These are phyloP conservation scores for Globisporangium emineosum DNA, from an alignment of 352 stramenopile species.

Conservation along the genomic window DNA sequence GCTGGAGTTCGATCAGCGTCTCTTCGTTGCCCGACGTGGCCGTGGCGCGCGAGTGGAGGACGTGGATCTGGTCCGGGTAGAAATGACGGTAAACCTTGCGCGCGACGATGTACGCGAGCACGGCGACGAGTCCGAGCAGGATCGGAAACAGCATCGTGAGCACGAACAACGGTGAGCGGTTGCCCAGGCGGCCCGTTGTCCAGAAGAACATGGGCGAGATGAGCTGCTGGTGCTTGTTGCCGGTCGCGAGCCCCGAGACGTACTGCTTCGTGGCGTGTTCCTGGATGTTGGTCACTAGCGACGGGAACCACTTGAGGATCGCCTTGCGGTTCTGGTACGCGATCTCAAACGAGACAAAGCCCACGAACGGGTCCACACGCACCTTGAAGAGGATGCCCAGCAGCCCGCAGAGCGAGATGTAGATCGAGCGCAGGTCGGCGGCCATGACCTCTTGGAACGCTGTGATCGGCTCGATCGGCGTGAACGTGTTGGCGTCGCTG, in stretches of 20 bases:
- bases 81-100: background rate
- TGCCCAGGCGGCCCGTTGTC: background rate
- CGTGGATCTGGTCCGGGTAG: background rate
- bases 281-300: background rate
- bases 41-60: background rate
- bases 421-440: conserved; percentile 31
- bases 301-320: conserved; percentile 7
- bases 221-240: conserved; percentile 6
- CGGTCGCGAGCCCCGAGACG: conserved; percentile 1
- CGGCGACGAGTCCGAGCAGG: background rate
- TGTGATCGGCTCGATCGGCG: conserved; percentile 26
- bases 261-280: conserved; percentile 2
- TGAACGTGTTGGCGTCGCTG: conserved; percentile 24
- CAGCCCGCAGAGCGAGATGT: background rate
- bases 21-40: background rate
- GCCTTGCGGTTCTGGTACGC: conserved; percentile 2
- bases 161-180: background rate
- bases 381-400: conserved; percentile 5
- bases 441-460: conserved; percentile 18
- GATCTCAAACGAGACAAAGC: conserved; percentile 8
- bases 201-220: conserved; percentile 12
- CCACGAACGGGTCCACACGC: conserved; percentile 12
- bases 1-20: background rate
- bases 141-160: background rate
- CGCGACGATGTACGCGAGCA: background rate